Percentiles rank a stretch among this genome's conserved stretches.
phyloP scores from a whole-genome alignment of 305 asterid genomes.

The Fraxinus platypoda region DNA sequence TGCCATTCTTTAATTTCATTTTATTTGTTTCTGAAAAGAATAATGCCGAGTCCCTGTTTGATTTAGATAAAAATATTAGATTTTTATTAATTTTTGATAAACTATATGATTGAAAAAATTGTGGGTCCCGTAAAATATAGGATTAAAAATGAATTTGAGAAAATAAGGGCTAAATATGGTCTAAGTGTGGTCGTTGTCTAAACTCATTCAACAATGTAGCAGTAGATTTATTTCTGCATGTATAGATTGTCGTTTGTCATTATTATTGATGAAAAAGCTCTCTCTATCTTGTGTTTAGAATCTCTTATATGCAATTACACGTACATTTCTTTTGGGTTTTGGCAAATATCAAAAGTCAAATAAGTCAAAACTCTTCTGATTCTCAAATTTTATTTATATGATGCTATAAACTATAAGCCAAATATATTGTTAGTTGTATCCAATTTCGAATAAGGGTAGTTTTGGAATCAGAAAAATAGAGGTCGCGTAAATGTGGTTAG shows the following conservation, averaged over 20 bases:
- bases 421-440: neutral
- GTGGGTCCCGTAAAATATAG: neutral
- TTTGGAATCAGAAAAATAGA: conserved; percentile 24
- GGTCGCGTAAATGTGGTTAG: conserved; percentile 59
- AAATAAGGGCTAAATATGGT: too few species aligned
- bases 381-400: neutral
- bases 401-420: neutral
- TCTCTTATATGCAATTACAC: neutral
- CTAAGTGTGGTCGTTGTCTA: neutral
- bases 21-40: neutral
- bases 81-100: neutral
- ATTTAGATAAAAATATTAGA: too few species aligned
- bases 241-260: too few species aligned
- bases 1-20: conserved; percentile 1
- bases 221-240: neutral
- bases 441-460: conserved; percentile 27
- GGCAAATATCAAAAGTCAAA: neutral
- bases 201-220: neutral
- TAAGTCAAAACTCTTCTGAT: too few species aligned
- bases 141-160: neutral
- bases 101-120: neutral
- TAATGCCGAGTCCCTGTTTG: neutral
- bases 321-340: too few species aligned
- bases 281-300: too few species aligned
- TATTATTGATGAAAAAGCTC: too few species aligned